Evolutionary conservation across 2,329 filamentous ascomycete genomes (phyloP).

Genomic region (Aureobasidium sp.): DNA sequence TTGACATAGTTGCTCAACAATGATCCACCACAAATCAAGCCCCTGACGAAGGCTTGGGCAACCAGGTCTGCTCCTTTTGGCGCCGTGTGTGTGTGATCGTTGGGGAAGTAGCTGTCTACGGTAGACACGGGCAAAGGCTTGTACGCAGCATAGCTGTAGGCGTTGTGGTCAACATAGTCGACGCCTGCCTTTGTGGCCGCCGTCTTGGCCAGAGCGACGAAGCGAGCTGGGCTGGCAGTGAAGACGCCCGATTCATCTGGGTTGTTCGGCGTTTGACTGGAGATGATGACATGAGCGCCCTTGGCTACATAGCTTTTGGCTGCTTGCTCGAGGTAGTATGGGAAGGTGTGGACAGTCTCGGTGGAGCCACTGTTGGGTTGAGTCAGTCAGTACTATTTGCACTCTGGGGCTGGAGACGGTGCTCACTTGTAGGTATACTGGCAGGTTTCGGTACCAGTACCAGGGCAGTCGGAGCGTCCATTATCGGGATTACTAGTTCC

Average conservation of each 20-base stretch:
- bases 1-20: constrained; percentile 16
- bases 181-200: constrained; percentile 44
- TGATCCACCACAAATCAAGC: constrained; percentile 12
- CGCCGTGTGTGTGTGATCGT: constrained; percentile 58
- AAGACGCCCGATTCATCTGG: constrained; percentile 53
- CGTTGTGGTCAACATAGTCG: constrained; percentile 54
- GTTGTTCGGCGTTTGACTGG: constrained; percentile 56
- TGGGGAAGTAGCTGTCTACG: constrained; percentile 50
- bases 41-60: constrained; percentile 54
- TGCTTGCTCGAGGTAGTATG: constrained; percentile 53
- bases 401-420: background rate
- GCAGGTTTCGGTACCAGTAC: constrained; percentile 49
- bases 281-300: constrained; percentile 55
- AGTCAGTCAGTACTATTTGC: background rate
- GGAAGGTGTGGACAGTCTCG: constrained; percentile 56
- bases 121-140: constrained; percentile 42
- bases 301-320: constrained; percentile 47
- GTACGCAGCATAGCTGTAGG: constrained; percentile 50
- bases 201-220: constrained; percentile 49
- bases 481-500: constrained; percentile 56
- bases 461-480: constrained; percentile 53
- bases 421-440: constrained; percentile 41
- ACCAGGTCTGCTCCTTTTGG: constrained; percentile 50
- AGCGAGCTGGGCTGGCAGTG: constrained; percentile 43
- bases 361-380: constrained; percentile 28